Percentiles rank a stretch among this genome's conserved stretches.
Evolutionary conservation across 2,329 filamentous ascomycete species (phyloP).

Genomic region (Neoascochyta sp.): DNA sequence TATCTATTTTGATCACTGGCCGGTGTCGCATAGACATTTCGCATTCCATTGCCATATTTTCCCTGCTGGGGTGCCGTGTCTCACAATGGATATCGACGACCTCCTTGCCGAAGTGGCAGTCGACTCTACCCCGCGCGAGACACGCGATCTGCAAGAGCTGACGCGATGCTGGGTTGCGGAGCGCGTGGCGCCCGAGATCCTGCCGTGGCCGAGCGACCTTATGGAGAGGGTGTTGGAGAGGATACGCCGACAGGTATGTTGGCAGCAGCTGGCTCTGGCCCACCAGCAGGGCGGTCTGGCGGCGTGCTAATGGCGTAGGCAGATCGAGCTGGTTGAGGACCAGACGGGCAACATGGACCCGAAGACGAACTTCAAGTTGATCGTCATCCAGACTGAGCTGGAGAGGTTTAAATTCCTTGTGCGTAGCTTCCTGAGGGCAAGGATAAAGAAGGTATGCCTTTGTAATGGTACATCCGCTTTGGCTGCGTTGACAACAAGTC

Average conservation of each 20-base stretch:
- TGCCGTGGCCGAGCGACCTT: constrained; percentile 71
- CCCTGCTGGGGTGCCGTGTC: too few species aligned
- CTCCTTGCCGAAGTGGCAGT: constrained; percentile 50
- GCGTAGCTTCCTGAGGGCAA: constrained; percentile 72
- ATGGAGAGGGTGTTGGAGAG: constrained; percentile 76
- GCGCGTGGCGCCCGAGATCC: constrained; percentile 81
- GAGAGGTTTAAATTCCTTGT: constrained; percentile 91
- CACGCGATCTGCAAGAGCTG: constrained; percentile 77
- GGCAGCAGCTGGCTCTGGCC: background rate
- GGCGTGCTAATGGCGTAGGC: constrained; percentile 23
- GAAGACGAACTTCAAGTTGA: constrained; percentile 86
- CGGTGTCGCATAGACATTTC: too few species aligned
- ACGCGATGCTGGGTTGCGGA: constrained; percentile 94
- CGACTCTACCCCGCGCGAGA: constrained; percentile 52
- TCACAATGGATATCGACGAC: constrained; percentile 48
- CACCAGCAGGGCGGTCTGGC: too few species aligned
- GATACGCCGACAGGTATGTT: constrained; percentile 37
- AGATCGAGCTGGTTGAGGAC: constrained; percentile 50
- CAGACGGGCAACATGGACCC: constrained; percentile 83
- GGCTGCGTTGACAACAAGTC: too few species aligned
- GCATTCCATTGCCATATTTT: too few species aligned
- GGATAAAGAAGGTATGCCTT: constrained; percentile 72
- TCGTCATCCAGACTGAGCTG: constrained; percentile 93
- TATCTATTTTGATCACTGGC: too few species aligned
- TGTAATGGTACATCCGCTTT: too few species aligned